phyloP scores from a whole-genome alignment of 2,329 filamentous ascomycete species.

The Aspergillus intermedius region DNA sequence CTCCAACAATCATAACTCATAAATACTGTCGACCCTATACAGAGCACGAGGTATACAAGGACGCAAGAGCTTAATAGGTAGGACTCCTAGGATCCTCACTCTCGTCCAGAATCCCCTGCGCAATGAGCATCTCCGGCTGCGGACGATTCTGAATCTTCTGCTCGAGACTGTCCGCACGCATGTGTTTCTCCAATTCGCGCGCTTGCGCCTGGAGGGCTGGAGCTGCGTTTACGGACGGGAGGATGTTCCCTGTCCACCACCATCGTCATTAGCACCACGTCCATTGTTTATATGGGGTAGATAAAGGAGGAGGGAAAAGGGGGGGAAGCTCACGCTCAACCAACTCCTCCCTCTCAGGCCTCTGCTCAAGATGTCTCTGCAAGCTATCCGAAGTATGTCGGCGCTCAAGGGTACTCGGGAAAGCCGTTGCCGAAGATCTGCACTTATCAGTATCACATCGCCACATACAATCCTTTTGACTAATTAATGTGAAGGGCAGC shows the following conservation, averaged over 20 bases:
- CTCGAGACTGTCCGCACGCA: conserved; percentile 79
- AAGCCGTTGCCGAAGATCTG: neutral
- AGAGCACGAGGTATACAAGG: neutral
- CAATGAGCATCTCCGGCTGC: conserved; percentile 66
- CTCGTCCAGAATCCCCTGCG: conserved; percentile 70
- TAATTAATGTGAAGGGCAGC: neutral
- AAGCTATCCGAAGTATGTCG: conserved; percentile 57
- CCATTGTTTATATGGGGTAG: neutral
- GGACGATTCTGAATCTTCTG: conserved; percentile 78
- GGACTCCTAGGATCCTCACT: conserved; percentile 44
- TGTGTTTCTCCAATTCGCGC: conserved; percentile 77
- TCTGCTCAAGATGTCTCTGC: conserved; percentile 57
- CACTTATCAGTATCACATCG: neutral
- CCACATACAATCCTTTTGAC: neutral
- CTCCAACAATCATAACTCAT: neutral
- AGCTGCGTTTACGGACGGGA: conserved; percentile 69
- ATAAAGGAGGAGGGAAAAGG: neutral
- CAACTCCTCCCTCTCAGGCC: conserved; percentile 66
- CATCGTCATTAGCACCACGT: conserved; percentile 6
- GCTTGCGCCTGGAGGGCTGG: conserved; percentile 74
- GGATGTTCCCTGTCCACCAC: conserved; percentile 65
- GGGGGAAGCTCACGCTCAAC: conserved; percentile 60
- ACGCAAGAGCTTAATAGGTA: neutral
- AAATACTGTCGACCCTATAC: neutral
- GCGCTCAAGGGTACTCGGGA: conserved; percentile 48